Base-by-base conservation (phyloP, 2,329 filamentous ascomycete genomes). In the Trichoderma gracile region DNA sequence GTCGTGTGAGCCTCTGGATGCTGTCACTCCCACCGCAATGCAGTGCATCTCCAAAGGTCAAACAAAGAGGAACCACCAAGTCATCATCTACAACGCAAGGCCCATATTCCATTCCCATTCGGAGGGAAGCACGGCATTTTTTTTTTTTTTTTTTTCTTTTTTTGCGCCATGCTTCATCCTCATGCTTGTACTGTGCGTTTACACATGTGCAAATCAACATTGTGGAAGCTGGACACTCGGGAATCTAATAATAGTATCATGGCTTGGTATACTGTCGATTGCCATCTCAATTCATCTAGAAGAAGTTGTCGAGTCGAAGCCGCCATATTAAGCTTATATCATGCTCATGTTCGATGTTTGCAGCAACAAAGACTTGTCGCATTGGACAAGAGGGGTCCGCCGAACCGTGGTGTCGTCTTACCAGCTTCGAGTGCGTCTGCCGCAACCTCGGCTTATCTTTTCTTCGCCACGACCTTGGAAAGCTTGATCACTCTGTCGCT, bases 241-340 rank as follows among this genome's bases (percentile, higher is more conserved):
- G 40, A 17, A 14, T 46, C 40, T 62, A 62, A 62, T 46, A 40
- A 62, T 62, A 62, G 49, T 17, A 61, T 54, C 47, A 46, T 38
- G 14, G 27, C 49, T 17, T 54, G 38, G 59, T 62, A 54, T 21
- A 25, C 47, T 25, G 40, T 8, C 49, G 15, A n/a, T 43, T 38
- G 33, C 33, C 14, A 30, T 23, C 15, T 33, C 47, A 30, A 21
- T 49, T 54, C 49, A 43, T 21, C 38, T 38, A 19, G 12, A 33
- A 38, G 27, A 33, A 10, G 19, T 14, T 30, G 47, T 19, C 33
- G 45, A 45, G n/a, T 23, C 15, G 23, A 15, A 43, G 9, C 33
- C 27, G 21, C 23, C 15, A 38, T 46, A 15, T 46, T 46, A 54
- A 62, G 59, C 59, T 54, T 62, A 53, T 62, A 23, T n/a, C 25